Evolutionary conservation across 1,284 basidiomycete genomes (phyloP).

Genomic region (Boletus semigastroideus): DNA sequence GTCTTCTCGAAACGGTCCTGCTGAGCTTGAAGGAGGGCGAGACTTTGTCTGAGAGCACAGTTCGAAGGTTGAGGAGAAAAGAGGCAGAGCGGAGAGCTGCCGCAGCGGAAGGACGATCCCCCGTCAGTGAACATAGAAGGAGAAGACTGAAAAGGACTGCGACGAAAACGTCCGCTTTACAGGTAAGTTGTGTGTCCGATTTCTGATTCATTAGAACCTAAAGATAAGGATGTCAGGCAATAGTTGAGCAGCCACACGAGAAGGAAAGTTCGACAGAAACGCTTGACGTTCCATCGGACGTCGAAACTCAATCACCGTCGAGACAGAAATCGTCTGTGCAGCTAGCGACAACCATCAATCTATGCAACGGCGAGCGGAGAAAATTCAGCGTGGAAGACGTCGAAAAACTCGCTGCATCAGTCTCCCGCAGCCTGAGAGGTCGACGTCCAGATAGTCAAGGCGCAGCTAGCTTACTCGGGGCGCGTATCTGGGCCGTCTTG

Average conservation of each 20-base stretch:
- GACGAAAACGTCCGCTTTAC: constrained; percentile 5
- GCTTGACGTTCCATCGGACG: not conserved
- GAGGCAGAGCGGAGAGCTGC: constrained; percentile 22
- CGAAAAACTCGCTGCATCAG: constrained; percentile 19
- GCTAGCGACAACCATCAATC: not conserved
- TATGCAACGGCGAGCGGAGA: not conserved
- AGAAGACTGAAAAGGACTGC: constrained; percentile 23
- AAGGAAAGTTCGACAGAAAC: not conserved
- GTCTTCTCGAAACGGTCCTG: constrained; percentile 22
- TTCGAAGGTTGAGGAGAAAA: constrained; percentile 26
- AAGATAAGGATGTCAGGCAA: constrained; percentile 1
- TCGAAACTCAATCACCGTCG: not conserved
- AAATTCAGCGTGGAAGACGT: constrained; percentile 16
- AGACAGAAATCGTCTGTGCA: not conserved
- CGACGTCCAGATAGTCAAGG: not conserved
- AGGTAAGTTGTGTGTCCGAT: constrained; percentile 10
- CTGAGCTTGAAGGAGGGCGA: constrained; percentile 28
- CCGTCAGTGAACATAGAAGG: constrained; percentile 23
- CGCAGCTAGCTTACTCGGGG: no score
- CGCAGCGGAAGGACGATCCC: constrained; percentile 22
- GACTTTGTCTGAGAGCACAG: constrained; percentile 26
- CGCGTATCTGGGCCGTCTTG: not conserved
- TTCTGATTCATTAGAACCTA: not conserved
- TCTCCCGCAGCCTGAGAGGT: not conserved
- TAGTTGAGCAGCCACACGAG: not conserved